Conservation (phyloP, 2,329 filamentous ascomycete genomes). For the Penicillium vulpinum region DNA sequence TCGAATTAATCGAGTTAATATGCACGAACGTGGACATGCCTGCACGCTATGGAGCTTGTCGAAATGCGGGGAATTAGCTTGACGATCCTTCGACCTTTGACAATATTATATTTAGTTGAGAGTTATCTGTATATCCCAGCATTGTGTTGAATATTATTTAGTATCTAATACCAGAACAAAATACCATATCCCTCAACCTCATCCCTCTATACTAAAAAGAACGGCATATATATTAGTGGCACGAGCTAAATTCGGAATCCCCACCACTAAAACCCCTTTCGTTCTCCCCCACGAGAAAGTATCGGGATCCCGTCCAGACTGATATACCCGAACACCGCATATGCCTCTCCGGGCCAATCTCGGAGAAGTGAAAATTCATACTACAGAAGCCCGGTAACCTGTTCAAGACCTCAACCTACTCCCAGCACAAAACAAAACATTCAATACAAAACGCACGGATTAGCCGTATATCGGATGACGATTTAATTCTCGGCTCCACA, state of each 20-base stretch:
- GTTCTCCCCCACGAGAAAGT: constrained; percentile 17
- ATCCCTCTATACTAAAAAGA: background rate
- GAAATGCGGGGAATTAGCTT: constrained; percentile 12
- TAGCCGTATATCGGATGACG: background rate
- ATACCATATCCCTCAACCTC: background rate
- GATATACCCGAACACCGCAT: background rate
- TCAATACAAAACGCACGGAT: background rate
- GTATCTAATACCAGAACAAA: too few species aligned
- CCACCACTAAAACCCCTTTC: constrained; percentile 16
- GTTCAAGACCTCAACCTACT: background rate
- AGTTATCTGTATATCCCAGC: background rate
- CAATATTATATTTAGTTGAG: too few species aligned
- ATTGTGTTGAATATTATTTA: background rate
- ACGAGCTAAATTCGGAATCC: constrained; percentile 25
- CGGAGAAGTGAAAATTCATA: background rate
- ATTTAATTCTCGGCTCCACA: background rate
- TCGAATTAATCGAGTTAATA: too few species aligned
- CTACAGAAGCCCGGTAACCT: background rate
- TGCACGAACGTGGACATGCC: background rate
- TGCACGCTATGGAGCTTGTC: constrained; percentile 9
- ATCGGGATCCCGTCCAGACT: constrained; percentile 10
- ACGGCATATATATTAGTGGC: constrained; percentile 11
- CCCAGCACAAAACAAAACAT: background rate
- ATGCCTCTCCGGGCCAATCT: background rate
- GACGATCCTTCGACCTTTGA: background rate